Evolutionary conservation across 306 rosid species (phyloP), one percentile per base, ranked within the genome.

Genomic region (Quercus engelmannii): DNA sequence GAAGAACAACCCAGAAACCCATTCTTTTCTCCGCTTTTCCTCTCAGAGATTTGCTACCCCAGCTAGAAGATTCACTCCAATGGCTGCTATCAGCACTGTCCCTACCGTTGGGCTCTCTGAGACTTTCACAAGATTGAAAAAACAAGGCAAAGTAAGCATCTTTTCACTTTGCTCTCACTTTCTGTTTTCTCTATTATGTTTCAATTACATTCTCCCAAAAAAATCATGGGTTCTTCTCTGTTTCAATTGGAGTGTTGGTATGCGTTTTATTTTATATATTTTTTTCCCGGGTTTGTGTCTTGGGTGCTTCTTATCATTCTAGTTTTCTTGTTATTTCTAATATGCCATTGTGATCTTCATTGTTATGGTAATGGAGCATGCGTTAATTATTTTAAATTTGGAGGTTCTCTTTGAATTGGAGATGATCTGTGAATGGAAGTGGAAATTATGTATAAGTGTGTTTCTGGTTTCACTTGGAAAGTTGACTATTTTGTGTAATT

Each of bases 41-140:
- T 69, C 81, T 64, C 83, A 79, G 77, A 81, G 54, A 8, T 52
- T 78, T 51, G 18, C 56, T 5, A 31, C 87, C 74, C 78, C 92
- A 1, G 17, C 73, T 38, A 82, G 86, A 77, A 85, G 90, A 20
- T 73, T 79, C 74, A 55, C 88, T 79, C 83, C 86, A 8, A 88
- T 92, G 90, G 90, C 96, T 35, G 86, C 97, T 76, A 80, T 84
- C 79, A 80, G 83, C 70, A 69, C 87, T 72, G 62, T 75, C 82
- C 69, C 86, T 59, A 20, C 91, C 33, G 85, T 88, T 31, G 91
- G 97, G 31, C 89, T 95, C 71, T 85, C 98, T 33, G 87, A 89
- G 80, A 95, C 98, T 7, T 95, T 95, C 87, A 76, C 55, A 62
- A 91, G 83, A 59, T 58, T 95, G 78, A 95, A 77, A 58, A 75